Percentiles rank a stretch among this genome's conserved stretches.
Evolutionary conservation across 176 grass and related monocot genomes (phyloP).

Genomic region (Triticum urartu): DNA sequence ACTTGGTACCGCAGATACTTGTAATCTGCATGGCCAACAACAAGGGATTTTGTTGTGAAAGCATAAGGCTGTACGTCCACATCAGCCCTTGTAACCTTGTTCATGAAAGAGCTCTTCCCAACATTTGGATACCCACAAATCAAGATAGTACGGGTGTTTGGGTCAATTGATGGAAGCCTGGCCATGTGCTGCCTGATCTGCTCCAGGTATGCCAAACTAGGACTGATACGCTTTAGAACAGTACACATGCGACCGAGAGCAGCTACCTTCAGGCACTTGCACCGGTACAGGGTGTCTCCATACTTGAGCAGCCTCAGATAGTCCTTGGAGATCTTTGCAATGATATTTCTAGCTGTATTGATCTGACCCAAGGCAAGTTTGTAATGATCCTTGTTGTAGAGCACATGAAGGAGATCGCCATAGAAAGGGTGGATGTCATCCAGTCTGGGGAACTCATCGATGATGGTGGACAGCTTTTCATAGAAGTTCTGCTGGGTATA

Average conservation of each 20-base stretch:
- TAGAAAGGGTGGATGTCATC: constrained; percentile 78
- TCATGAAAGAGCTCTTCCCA: constrained; percentile 68
- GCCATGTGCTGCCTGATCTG: constrained; percentile 75
- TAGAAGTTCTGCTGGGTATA: constrained; percentile 78
- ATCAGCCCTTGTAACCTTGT: constrained; percentile 78
- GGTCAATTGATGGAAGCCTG: constrained; percentile 73
- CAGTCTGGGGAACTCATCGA: constrained; percentile 66
- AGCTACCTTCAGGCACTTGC: constrained; percentile 76
- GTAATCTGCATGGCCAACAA: constrained; percentile 82
- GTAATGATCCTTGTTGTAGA: constrained; percentile 89
- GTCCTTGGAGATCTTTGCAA: constrained; percentile 73
- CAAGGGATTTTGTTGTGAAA: constrained; percentile 56
- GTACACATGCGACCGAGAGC: constrained; percentile 67
- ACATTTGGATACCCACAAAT: constrained; percentile 66
- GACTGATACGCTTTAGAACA: constrained; percentile 63
- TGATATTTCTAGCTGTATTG: constrained; percentile 68
- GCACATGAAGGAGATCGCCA: constrained; percentile 68
- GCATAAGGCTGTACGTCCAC: constrained; percentile 74
- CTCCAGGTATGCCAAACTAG: constrained; percentile 81
- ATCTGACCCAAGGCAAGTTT: constrained; percentile 80
- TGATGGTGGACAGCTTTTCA: constrained; percentile 66
- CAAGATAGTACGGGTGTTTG: constrained; percentile 61
- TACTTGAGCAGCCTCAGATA: constrained; percentile 73
- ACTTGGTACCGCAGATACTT: constrained; percentile 82
- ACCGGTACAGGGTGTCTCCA: constrained; percentile 62